Conservation (phyloP, 2,329 filamentous ascomycete species). For the Aspergillus phoenicis region DNA sequence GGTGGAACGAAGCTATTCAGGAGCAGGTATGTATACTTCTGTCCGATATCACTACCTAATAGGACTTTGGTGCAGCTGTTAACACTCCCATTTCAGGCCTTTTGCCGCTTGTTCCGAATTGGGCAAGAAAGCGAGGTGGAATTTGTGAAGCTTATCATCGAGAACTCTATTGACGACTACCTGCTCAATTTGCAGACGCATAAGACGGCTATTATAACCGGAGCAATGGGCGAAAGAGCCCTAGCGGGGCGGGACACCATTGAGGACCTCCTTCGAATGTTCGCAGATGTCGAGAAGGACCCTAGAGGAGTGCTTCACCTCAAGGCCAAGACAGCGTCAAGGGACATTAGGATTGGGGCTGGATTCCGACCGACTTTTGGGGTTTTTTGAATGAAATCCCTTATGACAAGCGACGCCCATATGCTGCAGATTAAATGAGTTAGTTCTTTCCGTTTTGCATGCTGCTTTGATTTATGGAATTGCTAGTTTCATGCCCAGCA, state of each 20-base stretch:
- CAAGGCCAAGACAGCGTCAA: neutral
- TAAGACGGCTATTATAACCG: slow-evolving; percentile 47
- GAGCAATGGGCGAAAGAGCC: slow-evolving; percentile 27
- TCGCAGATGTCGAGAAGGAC: slow-evolving; percentile 24
- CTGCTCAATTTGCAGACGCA: slow-evolving; percentile 58
- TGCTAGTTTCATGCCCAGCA: too few species aligned
- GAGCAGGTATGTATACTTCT: slow-evolving; percentile 54
- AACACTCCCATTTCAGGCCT: slow-evolving; percentile 36
- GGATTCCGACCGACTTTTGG: neutral
- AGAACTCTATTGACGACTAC: slow-evolving; percentile 60
- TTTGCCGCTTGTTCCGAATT: slow-evolving; percentile 64
- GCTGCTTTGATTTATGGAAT: too few species aligned
- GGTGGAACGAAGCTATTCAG: slow-evolving; percentile 65
- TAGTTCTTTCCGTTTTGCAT: too few species aligned
- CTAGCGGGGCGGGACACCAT: slow-evolving; percentile 20
- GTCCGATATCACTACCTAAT: neutral
- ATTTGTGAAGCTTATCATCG: slow-evolving; percentile 60
- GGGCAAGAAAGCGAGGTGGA: slow-evolving; percentile 64
- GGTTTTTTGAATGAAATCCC: neutral
- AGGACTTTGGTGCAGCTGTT: slow-evolving; percentile 14
- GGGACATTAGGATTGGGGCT: neutral
- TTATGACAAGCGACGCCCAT: too few species aligned
- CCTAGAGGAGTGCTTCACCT: slow-evolving; percentile 9
- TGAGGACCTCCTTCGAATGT: slow-evolving; percentile 29
- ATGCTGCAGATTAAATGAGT: too few species aligned